phyloP scores from a whole-genome alignment of 371 early-diverging fungal species.

The Apophysomyces ossiformis region DNA sequence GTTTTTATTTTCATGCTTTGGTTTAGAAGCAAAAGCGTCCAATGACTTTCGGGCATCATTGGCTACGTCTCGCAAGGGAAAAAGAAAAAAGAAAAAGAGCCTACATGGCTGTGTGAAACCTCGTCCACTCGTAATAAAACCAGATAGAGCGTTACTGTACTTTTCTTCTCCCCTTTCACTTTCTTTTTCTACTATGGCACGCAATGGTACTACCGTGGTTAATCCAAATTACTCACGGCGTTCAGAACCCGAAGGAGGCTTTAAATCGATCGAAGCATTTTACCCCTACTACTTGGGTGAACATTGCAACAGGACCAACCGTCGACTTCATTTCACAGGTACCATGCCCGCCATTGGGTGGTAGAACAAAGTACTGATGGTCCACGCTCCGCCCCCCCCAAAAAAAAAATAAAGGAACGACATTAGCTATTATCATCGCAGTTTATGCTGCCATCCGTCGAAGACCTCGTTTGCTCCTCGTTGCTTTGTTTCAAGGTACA shows the following conservation, averaged over 20 bases:
- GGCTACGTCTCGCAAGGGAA: too few species aligned
- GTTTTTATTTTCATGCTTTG: too few species aligned
- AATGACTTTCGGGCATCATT: too few species aligned
- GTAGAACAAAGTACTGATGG: background rate
- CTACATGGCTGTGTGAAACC: too few species aligned
- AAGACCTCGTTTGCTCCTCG: slow-evolving; percentile 24
- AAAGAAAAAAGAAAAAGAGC: too few species aligned
- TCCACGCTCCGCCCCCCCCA: background rate
- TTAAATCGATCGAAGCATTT: slow-evolving; percentile 58
- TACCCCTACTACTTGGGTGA: slow-evolving; percentile 77
- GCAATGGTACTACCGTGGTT: slow-evolving; percentile 25
- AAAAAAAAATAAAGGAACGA: slow-evolving; percentile 30
- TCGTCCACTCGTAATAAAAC: too few species aligned
- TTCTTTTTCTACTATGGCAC: background rate
- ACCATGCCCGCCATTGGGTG: slow-evolving; percentile 3
- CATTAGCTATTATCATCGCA: slow-evolving; percentile 25
- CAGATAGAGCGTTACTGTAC: too few species aligned
- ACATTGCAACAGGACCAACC: slow-evolving; percentile 58
- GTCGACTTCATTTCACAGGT: slow-evolving; percentile 63
- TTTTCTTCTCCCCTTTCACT: background rate
- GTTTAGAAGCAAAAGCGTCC: too few species aligned
- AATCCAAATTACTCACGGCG: slow-evolving; percentile 60
- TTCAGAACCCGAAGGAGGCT: slow-evolving; percentile 54
- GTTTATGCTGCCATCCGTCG: slow-evolving; percentile 26
- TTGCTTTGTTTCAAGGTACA: slow-evolving; percentile 43